Percentiles rank a stretch among this genome's conserved stretches.
Evolutionary conservation across 208 protist species (phyloP).

Genomic region (Crithidia bombi): DNA sequence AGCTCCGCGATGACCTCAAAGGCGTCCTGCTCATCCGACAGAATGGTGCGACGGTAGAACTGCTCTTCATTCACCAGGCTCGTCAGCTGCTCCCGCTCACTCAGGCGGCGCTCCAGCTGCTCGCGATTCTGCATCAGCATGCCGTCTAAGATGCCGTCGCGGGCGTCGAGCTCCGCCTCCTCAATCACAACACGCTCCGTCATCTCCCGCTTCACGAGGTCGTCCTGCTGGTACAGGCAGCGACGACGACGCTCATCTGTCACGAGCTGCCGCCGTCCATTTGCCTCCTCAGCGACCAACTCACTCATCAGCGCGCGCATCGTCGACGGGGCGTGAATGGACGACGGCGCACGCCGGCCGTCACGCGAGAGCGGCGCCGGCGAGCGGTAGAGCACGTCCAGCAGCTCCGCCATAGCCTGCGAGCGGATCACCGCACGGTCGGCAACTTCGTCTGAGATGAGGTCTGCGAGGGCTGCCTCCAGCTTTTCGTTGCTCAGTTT

Average conservation of each 20-base stretch:
- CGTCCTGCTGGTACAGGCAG: conserved; percentile 57
- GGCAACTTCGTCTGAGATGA: conserved; percentile 56
- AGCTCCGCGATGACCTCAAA: conserved; percentile 71
- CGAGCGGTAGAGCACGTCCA: conserved; percentile 49
- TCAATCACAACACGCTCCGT: conserved; percentile 52
- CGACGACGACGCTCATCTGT: conserved; percentile 65
- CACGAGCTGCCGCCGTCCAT: conserved; percentile 43
- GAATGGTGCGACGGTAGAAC: conserved; percentile 65
- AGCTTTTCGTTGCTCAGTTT: conserved; percentile 2
- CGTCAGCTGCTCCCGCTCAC: conserved; percentile 50
- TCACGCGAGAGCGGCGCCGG: conserved; percentile 8
- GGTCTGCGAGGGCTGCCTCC: conserved; percentile 40
- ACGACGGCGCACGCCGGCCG: conserved; percentile 24
- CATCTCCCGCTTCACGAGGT: conserved; percentile 47
- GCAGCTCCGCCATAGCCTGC: conserved; percentile 62
- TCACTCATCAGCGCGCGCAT: conserved; percentile 37
- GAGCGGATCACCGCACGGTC: conserved; percentile 56
- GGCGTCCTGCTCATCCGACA: conserved; percentile 74
- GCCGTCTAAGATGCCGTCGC: conserved; percentile 57
- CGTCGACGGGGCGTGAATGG: conserved; percentile 27
- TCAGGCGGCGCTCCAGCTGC: conserved; percentile 63
- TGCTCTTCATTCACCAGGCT: conserved; percentile 64
- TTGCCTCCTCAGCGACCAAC: conserved; percentile 54
- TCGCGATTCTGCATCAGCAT: conserved; percentile 58
- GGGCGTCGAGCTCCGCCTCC: conserved; percentile 48